A percentile compares a stretch with the other conserved stretches of the same genome.
phyloP scores from a whole-genome alignment of 805 yeast genomes.

The Sugiyamaella boreocaroliniensis region DNA sequence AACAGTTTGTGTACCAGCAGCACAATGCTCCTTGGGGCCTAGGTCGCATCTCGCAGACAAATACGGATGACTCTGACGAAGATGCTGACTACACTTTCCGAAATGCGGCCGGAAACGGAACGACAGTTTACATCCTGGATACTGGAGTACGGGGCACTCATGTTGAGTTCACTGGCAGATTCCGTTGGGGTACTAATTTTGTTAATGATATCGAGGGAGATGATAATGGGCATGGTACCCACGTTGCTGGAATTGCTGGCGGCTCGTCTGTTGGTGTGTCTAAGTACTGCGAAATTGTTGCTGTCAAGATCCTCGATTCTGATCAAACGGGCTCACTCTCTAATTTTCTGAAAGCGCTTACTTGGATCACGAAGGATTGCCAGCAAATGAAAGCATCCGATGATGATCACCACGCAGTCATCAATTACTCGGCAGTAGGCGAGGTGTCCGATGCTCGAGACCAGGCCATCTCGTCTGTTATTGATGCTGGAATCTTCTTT shows the following conservation, averaged over 20 bases:
- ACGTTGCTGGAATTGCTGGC: slow-evolving; percentile 94
- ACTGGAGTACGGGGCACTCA: slow-evolving; percentile 79
- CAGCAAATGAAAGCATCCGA: slow-evolving; percentile 23
- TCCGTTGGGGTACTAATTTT: slow-evolving; percentile 77
- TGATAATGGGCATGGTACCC: slow-evolving; percentile 94
- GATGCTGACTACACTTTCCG: slow-evolving; percentile 71
- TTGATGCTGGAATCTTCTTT: slow-evolving; percentile 78
- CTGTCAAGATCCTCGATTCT: slow-evolving; percentile 52
- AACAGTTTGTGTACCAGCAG: slow-evolving; percentile 51
- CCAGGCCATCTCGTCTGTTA: slow-evolving; percentile 84
- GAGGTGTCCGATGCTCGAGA: slow-evolving; percentile 85
- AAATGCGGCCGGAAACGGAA: slow-evolving; percentile 71
- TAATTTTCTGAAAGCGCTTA: slow-evolving; percentile 54
- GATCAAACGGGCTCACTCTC: slow-evolving; percentile 53
- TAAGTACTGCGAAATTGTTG: slow-evolving; percentile 49
- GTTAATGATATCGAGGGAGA: slow-evolving; percentile 71
- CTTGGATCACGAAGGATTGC: slow-evolving; percentile 66
- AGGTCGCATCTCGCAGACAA: slow-evolving; percentile 76
- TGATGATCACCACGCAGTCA: slow-evolving; percentile 38
- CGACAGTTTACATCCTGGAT: slow-evolving; percentile 81
- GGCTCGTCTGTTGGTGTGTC: slow-evolving; percentile 75
- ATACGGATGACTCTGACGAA: slow-evolving; percentile 54
- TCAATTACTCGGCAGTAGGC: slow-evolving; percentile 91
- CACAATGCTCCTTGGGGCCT: slow-evolving; percentile 93
- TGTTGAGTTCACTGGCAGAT: slow-evolving; percentile 76